Conservation (phyloP, 1,284 basidiomycete genomes). For the Sporisorium reilianum region DNA sequence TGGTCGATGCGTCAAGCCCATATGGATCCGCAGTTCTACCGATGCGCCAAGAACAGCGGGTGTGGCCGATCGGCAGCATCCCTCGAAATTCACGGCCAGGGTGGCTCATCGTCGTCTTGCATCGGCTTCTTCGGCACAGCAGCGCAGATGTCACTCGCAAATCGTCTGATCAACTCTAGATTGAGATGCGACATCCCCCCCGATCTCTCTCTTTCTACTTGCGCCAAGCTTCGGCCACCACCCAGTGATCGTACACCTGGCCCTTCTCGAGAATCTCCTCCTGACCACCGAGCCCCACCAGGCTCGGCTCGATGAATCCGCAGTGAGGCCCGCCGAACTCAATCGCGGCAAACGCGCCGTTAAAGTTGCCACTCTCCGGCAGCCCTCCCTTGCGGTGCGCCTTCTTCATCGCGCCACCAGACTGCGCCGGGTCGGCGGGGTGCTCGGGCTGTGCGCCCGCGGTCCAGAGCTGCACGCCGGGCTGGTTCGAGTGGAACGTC, state of each 20-base stretch:
- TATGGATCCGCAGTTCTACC: background rate
- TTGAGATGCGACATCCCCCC: background rate
- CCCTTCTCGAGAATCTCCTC: slow-evolving; percentile 56
- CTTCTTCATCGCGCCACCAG: slow-evolving; percentile 45
- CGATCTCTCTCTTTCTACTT: slow-evolving; percentile 17
- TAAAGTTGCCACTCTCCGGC: slow-evolving; percentile 42
- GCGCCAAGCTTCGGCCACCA: slow-evolving; percentile 45
- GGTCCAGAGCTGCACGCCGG: slow-evolving; percentile 61
- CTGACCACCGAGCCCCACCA: slow-evolving; percentile 43
- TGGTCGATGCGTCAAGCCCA: background rate
- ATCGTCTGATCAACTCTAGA: background rate
- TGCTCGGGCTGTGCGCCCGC: slow-evolving; percentile 46
- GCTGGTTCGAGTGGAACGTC: slow-evolving; percentile 58
- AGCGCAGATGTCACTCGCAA: background rate
- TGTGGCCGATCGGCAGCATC: background rate
- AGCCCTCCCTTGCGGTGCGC: slow-evolving; percentile 40
- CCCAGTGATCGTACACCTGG: slow-evolving; percentile 58
- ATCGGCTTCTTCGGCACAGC: too few relatives aligned
- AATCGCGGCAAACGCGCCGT: slow-evolving; percentile 51
- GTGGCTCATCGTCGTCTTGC: background rate
- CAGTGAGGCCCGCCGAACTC: slow-evolving; percentile 65
- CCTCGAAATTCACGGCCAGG: background rate
- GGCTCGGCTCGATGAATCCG: slow-evolving; percentile 48
- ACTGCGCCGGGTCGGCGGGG: slow-evolving; percentile 38
- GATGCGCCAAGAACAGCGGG: background rate